These are phyloP conservation scores for Aspergillus oerlinghausenensis DNA, from an alignment of 2,329 filamentous ascomycete genomes.

Conservation along the genomic window DNA sequence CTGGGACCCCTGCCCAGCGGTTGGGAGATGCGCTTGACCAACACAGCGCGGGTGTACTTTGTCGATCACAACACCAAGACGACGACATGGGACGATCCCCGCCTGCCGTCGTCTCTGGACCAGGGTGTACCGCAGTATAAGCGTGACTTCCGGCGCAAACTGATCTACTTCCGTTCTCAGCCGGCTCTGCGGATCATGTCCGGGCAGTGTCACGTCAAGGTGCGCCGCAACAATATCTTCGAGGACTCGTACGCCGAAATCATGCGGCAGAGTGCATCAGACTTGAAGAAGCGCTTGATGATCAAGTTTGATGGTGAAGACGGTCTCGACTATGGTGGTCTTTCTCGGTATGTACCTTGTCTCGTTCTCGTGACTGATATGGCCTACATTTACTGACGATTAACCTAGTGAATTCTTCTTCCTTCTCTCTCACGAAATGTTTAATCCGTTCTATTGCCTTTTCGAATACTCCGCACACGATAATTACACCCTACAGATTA, in stretches of 20 bases:
- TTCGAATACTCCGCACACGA: slow-evolving; percentile 99
- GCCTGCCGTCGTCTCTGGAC: slow-evolving; percentile 89
- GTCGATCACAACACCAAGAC: slow-evolving; percentile 99
- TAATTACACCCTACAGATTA: slow-evolving; percentile 99
- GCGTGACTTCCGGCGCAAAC: slow-evolving; percentile 93
- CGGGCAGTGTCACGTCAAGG: slow-evolving; percentile 97
- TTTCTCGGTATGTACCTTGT: slow-evolving; percentile 60
- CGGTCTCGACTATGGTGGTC: slow-evolving; percentile 92
- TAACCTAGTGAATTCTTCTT: slow-evolving; percentile 88
- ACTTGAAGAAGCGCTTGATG: slow-evolving; percentile 98
- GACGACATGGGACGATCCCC: slow-evolving; percentile 96
- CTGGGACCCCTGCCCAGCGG: slow-evolving; percentile 91
- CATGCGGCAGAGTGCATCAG: slow-evolving; percentile 89
- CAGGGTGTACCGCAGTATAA: slow-evolving; percentile 99
- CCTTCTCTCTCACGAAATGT: slow-evolving; percentile 98
- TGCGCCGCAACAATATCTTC: slow-evolving; percentile 93
- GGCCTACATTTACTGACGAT: slow-evolving; percentile 21
- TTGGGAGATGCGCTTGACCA: slow-evolving; percentile 99
- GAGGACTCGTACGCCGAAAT: slow-evolving; percentile 99
- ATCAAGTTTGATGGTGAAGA: slow-evolving; percentile 99
- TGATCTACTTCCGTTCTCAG: slow-evolving; percentile 99
- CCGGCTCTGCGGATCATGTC: slow-evolving; percentile 92
- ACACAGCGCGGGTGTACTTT: slow-evolving; percentile 96
- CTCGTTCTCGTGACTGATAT: neutral
- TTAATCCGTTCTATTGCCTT: slow-evolving; percentile 98